Evolutionary conservation across 345 rosid genomes (phyloP).

Genomic region (Erysimum cheiranthoides): DNA sequence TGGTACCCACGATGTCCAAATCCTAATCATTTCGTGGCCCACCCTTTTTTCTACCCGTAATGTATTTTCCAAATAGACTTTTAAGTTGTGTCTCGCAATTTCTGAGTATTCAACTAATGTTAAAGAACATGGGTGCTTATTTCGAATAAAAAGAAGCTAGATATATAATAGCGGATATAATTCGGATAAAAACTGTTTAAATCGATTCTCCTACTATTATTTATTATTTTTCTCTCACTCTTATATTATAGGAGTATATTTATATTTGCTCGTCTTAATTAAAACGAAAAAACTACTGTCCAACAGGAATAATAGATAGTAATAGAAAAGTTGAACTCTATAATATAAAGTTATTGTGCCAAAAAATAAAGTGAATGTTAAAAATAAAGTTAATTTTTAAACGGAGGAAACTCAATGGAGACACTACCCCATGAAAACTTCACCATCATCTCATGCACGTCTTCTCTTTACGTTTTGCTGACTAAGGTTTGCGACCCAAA

Average conservation of each 20-base stretch:
- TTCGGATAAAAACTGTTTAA: background rate
- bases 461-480: conserved; percentile 41
- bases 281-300: background rate
- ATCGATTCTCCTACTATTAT: background rate
- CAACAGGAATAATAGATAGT: background rate
- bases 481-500: conserved; percentile 35
- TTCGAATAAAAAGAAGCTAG: too few relatives aligned
- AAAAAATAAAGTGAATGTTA: background rate
- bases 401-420: conserved; percentile 35
- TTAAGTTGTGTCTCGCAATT: conserved; percentile 13
- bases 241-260: background rate
- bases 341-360: background rate
- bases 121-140: too few relatives aligned
- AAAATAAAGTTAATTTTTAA: conserved; percentile 1
- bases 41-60: conserved; percentile 29
- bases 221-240: background rate
- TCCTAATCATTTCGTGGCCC: conserved; percentile 41
- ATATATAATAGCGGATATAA: background rate
- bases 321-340: background rate
- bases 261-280: background rate
- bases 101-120: conserved; percentile 14
- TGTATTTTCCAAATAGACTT: conserved; percentile 28
- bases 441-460: conserved; percentile 47
- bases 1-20: conserved; percentile 47
- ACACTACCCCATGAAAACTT: conserved; percentile 42